Conservation (phyloP, 129 eudicot species). For the Centella asiatica region DNA sequence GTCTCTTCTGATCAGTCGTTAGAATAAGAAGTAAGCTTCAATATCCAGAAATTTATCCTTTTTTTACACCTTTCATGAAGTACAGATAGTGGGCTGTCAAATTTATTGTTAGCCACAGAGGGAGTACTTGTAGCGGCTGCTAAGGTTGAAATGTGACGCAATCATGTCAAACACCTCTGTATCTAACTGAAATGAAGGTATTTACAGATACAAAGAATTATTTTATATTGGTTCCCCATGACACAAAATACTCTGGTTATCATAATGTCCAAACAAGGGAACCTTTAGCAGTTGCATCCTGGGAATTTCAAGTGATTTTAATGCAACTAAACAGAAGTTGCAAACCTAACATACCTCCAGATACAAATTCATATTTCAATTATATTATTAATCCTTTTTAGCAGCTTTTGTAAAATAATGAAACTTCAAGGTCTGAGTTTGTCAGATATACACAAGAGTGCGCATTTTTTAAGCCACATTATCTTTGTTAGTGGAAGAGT, state of each 20-base stretch:
- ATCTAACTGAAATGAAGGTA: conserved; percentile 10
- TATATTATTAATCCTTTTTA: not conserved
- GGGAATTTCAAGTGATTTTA: not conserved
- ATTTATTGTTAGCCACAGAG: not conserved
- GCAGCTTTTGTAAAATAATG: not conserved
- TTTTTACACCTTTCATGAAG: not conserved
- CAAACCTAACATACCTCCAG: not conserved
- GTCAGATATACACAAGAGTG: not conserved
- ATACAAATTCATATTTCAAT: not conserved
- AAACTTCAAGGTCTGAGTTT: not conserved
- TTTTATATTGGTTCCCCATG: not conserved
- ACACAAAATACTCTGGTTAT: not conserved
- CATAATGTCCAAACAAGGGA: not conserved
- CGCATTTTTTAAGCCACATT: not conserved
- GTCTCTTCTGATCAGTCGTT: conserved; percentile 46
- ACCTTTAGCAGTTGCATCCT: not conserved
- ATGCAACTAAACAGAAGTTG: not conserved
- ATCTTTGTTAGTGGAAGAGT: not conserved
- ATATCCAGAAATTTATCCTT: not conserved
- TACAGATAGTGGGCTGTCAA: conserved; percentile 8
- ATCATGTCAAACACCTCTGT: not conserved
- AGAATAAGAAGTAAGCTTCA: conserved; percentile 30
- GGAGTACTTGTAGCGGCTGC: conserved; percentile 5
- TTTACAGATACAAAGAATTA: not conserved
- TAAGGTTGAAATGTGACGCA: conserved; percentile 1